phyloP scores from a whole-genome alignment of 768 basidiomycete genomes.

The Amanita rubescens region DNA sequence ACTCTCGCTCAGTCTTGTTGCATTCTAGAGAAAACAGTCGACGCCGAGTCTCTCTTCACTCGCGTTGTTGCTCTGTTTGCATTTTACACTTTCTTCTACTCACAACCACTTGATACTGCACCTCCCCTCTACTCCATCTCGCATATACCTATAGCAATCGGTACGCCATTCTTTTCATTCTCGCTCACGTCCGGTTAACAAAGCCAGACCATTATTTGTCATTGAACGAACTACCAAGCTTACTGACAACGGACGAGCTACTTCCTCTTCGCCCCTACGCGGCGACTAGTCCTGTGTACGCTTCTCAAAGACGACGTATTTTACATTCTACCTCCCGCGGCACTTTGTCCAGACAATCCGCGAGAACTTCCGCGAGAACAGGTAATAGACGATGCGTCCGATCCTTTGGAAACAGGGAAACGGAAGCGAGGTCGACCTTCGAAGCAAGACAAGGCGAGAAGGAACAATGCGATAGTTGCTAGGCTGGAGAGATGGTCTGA shows the following conservation, averaged over 20 bases:
- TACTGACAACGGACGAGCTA: conserved; percentile 32
- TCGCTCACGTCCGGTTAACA: background rate
- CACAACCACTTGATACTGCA: conserved; percentile 52
- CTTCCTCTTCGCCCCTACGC: conserved; percentile 43
- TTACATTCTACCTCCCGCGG: conserved; percentile 50
- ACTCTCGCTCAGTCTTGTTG: background rate
- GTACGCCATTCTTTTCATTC: conserved; percentile 25
- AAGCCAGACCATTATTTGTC: conserved; percentile 48
- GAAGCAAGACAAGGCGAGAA: conserved; percentile 50
- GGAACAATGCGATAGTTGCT: conserved; percentile 41
- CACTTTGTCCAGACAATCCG: conserved; percentile 47
- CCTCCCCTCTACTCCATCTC: conserved; percentile 42
- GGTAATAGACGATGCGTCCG: conserved; percentile 28
- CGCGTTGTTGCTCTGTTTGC: conserved; percentile 59
- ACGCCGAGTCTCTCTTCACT: conserved; percentile 44
- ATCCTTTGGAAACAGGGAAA: conserved; percentile 34
- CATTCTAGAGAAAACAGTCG: conserved; percentile 45
- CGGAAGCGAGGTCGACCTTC: conserved; percentile 47
- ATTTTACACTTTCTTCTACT: conserved; percentile 60
- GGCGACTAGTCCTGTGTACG: conserved; percentile 38
- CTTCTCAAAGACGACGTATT: conserved; percentile 47
- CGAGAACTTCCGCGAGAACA: conserved; percentile 63
- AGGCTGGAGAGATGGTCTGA: conserved; percentile 45
- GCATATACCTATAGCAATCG: conserved; percentile 56
- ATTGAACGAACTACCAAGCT: conserved; percentile 41